A percentile compares a stretch with the other conserved stretches of the same genome.
Conservation (phyloP, 495 filamentous ascomycete genomes). For the Cairneyella variabilis region DNA sequence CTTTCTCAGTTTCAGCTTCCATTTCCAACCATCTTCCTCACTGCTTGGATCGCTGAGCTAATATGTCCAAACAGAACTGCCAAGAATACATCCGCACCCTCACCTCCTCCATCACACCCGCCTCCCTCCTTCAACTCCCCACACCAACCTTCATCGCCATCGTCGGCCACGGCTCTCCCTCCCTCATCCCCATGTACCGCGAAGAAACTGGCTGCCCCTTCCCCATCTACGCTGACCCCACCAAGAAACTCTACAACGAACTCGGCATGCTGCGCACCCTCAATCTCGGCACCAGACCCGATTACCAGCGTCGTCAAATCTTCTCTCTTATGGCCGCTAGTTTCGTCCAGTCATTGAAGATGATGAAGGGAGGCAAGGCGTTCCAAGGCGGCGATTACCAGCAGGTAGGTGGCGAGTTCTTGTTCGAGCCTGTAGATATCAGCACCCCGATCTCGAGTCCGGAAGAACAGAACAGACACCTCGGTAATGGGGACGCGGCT, state of each 20-base stretch:
- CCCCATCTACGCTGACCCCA: constrained; percentile 80
- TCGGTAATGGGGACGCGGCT: constrained; percentile 25
- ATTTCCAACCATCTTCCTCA: too few species aligned
- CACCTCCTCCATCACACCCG: constrained; percentile 53
- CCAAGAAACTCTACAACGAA: constrained; percentile 60
- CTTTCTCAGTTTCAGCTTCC: too few species aligned
- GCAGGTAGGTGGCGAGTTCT: constrained; percentile 81
- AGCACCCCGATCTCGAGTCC: constrained; percentile 4
- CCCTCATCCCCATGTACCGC: constrained; percentile 67
- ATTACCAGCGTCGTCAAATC: constrained; percentile 58
- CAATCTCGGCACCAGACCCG: constrained; percentile 56
- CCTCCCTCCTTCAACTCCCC: constrained; percentile 48
- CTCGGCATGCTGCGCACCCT: constrained; percentile 69
- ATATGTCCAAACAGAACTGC: constrained; percentile 50
- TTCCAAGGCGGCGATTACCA: constrained; percentile 63
- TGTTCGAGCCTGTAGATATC: constrained; percentile 58
- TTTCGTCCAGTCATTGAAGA: constrained; percentile 54
- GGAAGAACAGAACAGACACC: constrained; percentile 3
- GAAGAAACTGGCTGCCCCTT: constrained; percentile 62
- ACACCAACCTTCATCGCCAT: constrained; percentile 62
- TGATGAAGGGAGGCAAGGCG: constrained; percentile 46
- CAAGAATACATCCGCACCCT: constrained; percentile 70
- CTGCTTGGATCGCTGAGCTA: too few species aligned
- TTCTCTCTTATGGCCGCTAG: constrained; percentile 39
- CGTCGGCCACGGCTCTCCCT: constrained; percentile 74